Evolutionary conservation across 164 flowering plant genomes (phyloP).

Genomic region (Umbellularia californica): DNA sequence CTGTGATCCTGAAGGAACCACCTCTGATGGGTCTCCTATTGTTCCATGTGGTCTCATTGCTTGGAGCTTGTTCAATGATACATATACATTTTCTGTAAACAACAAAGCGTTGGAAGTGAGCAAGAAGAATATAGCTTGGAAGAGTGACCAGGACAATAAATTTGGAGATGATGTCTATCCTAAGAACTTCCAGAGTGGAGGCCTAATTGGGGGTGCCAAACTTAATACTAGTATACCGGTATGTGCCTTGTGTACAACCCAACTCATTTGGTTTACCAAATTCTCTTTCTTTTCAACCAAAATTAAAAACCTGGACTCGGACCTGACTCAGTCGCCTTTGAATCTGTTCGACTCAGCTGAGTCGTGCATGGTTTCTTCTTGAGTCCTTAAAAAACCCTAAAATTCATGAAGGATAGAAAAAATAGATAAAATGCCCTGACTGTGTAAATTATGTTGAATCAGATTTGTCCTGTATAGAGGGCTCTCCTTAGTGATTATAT

Average conservation of each 20-base stretch:
- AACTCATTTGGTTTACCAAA: background rate
- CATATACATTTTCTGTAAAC: constrained; percentile 48
- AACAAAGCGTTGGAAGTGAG: constrained; percentile 35
- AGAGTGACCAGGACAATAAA: constrained; percentile 66
- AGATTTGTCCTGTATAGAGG: no score
- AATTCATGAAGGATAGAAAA: no score
- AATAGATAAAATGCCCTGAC: no score
- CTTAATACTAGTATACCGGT: constrained; percentile 74
- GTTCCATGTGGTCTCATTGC: constrained; percentile 93
- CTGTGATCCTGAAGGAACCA: constrained; percentile 52
- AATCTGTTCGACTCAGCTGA: no score
- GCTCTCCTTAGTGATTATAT: no score
- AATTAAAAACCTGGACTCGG: no score
- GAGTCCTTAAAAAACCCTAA: no score
- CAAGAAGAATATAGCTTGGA: constrained; percentile 82
- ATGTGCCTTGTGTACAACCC: constrained; percentile 12
- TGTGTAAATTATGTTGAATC: no score
- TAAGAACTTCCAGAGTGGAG: constrained; percentile 68
- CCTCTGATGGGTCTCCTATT: constrained; percentile 28
- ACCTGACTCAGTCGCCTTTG: no score
- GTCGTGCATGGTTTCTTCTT: no score
- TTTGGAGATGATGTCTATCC: constrained; percentile 78
- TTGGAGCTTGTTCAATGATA: constrained; percentile 89
- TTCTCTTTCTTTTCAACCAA: no score
- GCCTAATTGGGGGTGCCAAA: constrained; percentile 72